Base-by-base conservation (phyloP, 352 stramenopile genomes). In the Phytophthora brassicae region DNA sequence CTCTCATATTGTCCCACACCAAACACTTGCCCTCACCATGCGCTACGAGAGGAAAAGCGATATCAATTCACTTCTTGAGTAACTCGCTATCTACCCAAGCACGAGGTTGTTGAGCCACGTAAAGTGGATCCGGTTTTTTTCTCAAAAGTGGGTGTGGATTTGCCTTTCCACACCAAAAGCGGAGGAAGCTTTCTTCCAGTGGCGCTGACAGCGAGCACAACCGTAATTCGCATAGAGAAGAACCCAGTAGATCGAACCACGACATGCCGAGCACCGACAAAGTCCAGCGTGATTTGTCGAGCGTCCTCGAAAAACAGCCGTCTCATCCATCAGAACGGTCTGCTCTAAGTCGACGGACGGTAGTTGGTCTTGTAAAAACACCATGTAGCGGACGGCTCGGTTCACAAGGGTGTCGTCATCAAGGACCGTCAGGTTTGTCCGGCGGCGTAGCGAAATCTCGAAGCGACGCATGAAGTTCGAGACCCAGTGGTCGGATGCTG, bases 311-410 rank as follows among this genome's bases (percentile, higher is more conserved):
- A 72, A 29, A 1, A 75, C 67, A 0, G 53, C 57, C 20, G 51
- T 64, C 28, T 71, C 56, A 41, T 68, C 61, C 61, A 71, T 65
- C 22, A 68, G 31, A 17, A 68, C 35, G n/a, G 56, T 65, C 14
- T 49, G 29, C 11, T 31, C 26, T 31, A 31, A 31, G 26, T 31
- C 26, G 26, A 31, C 8, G 26, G 26, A 31, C 26, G 26, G 26
- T 31, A 9, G 26, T 31, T 31, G 26, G 26, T 4, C 26, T 31
- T 31, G 8, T 8, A 31, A 31, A 31, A 31, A 31, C 26, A 31
- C 26, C 26, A 31, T 31, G 26, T 31, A 31, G 26, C 26, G 26
- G 26, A 31, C 26, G 26, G 26, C 26, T 31, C 26, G 26, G 26
- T 31, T 8, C 26, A 31, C 26, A 31, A 31, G 26, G 26, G 26